Evolutionary conservation across 2,329 filamentous ascomycete genomes (phyloP), one percentile per base, ranked within the genome.

Genomic region (Claviceps africana): DNA sequence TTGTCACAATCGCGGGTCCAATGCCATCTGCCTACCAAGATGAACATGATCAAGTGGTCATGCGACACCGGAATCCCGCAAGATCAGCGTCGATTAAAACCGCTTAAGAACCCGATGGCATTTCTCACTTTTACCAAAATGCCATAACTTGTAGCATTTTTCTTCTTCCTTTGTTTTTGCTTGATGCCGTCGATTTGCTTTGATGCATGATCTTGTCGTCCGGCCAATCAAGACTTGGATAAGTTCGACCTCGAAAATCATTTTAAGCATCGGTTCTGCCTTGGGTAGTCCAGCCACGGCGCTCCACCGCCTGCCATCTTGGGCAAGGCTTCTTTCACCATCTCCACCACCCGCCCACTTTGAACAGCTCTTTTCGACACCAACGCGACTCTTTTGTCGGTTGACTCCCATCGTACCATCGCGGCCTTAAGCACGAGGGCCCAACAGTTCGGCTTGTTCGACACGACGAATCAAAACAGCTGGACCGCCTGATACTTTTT

Each of bases 21-120:
- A 28, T 46, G 49, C 19, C 39, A 47, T 30, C 19, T 19, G 56
- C 61, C 49, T 59, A 77, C 75, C 40, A 77, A 64, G 54, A 78
- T 76, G 57, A 78, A 78, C 75, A 78, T 21, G 39, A 19, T 40
- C 54, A 51, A 39, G 47, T 25, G 45, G 11, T 30, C 21, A 33
- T 39, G 28, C 22, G 25, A 19, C 35, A 33, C 22, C 7, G 33
- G 21, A 42, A 10, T 19, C 21, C 19, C 13, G 42, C n/a, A 46
- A 19, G 9, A 31, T 45, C 11, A 28, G 44, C n/a, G 42, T 25
- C 19, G 19, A 50, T 25, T n/a, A 19, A n/a, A n/a, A 9, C 31
- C 33, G 25, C n/a, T 2, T 8, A 31, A 10, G 17, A 39, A 28
- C 19, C 21, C 15, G 17, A 28, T 13, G n/a, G 15, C 49, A 47